Evolutionary conservation across 768 basidiomycete genomes (phyloP).

Genomic region (Auricularia auricula-judae): DNA sequence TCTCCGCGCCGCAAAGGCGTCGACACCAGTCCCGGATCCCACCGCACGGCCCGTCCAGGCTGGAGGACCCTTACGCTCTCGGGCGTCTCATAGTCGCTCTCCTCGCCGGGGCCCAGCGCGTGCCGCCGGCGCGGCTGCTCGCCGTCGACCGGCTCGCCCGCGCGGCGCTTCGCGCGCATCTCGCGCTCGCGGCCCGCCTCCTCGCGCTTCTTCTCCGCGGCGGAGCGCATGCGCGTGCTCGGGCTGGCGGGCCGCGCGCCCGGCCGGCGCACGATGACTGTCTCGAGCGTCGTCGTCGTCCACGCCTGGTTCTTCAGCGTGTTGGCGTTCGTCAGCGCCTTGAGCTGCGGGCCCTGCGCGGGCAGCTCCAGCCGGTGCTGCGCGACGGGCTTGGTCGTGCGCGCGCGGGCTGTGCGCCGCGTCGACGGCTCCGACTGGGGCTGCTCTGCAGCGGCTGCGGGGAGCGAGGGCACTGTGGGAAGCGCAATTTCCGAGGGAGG

Average conservation of each 20-base stretch:
- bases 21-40: slow-evolving; percentile 60
- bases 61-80: slow-evolving; percentile 27
- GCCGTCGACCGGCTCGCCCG: slow-evolving; percentile 18
- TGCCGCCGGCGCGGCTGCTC: slow-evolving; percentile 29
- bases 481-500: background rate
- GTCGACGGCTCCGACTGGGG: background rate
- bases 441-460: background rate
- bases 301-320: slow-evolving; percentile 65
- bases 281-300: slow-evolving; percentile 48
- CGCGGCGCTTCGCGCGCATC: slow-evolving; percentile 46
- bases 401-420: slow-evolving; percentile 18
- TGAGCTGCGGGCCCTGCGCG: slow-evolving; percentile 36
- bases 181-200: slow-evolving; percentile 30
- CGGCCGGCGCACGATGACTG: slow-evolving; percentile 56
- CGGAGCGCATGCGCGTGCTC: slow-evolving; percentile 58
- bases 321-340: slow-evolving; percentile 60
- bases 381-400: slow-evolving; percentile 4
- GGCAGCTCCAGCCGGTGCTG: slow-evolving; percentile 21
- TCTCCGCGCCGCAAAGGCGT: slow-evolving; percentile 30
- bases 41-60: slow-evolving; percentile 46
- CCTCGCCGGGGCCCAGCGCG: slow-evolving; percentile 63
- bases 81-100: slow-evolving; percentile 70
- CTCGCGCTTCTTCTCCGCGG: slow-evolving; percentile 55
- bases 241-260: slow-evolving; percentile 72
- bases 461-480: background rate